These are phyloP conservation scores for Cardiospermum halicacabum DNA, from an alignment of 345 rosid genomes.

Conservation along the genomic window DNA sequence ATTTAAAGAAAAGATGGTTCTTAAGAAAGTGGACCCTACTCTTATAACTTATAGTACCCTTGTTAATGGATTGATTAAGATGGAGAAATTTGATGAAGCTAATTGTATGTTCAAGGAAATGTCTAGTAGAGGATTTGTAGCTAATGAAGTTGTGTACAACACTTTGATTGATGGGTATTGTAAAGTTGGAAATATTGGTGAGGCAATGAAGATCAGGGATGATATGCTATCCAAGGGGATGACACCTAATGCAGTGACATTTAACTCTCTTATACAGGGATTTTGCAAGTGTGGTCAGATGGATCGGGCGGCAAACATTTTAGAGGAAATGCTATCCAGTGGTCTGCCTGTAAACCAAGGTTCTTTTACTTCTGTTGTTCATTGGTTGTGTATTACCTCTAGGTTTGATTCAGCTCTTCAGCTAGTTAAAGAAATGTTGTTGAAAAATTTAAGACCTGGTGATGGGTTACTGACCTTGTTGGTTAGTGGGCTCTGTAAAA, in stretches of 20 bases:
- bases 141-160: slow-evolving; percentile 63
- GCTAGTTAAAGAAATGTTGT: slow-evolving; percentile 49
- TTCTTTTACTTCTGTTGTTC: slow-evolving; percentile 51
- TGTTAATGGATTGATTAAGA: slow-evolving; percentile 58
- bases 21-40: slow-evolving; percentile 44
- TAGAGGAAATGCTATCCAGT: slow-evolving; percentile 55
- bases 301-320: slow-evolving; percentile 45
- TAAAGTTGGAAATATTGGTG: slow-evolving; percentile 43
- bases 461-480: slow-evolving; percentile 56
- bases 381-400: slow-evolving; percentile 38
- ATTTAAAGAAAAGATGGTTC: slow-evolving; percentile 56
- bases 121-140: slow-evolving; percentile 44
- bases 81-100: slow-evolving; percentile 59
- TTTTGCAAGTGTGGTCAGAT: slow-evolving; percentile 45
- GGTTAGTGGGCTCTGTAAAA: slow-evolving; percentile 56
- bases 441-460: slow-evolving; percentile 62
- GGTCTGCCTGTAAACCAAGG: slow-evolving; percentile 51
- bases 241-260: slow-evolving; percentile 56
- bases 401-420: slow-evolving; percentile 51
- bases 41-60: slow-evolving; percentile 61
- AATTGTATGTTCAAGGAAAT: slow-evolving; percentile 52
- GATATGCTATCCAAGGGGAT: slow-evolving; percentile 58
- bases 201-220: slow-evolving; percentile 57
- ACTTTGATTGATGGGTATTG: slow-evolving; percentile 62
- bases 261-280: slow-evolving; percentile 63